Base-by-base conservation (phyloP, 2,329 filamentous ascomycete species). In the Cladosporium sp. region DNA sequence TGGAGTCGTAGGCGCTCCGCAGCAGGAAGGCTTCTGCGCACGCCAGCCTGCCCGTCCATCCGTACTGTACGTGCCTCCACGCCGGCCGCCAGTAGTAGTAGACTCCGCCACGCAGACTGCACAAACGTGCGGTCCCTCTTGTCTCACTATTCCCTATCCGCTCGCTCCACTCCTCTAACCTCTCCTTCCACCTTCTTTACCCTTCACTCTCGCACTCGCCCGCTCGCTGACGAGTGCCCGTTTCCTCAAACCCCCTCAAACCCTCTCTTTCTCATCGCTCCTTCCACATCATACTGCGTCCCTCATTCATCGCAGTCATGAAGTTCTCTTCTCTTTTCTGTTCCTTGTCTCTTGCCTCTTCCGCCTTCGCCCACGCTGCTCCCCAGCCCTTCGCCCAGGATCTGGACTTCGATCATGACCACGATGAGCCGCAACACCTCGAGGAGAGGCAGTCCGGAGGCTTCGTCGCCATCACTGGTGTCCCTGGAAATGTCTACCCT, bases 391-490 rank as follows among this genome's bases (percentile, higher is more conserved):
- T 60, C 26, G 26, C 37, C 57, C 46, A 57, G n/a, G 49, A 62
- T 53, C 46, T 46, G 40, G 40, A 46, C 2, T 46, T 62, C 46
- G 49, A 62, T n/a, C 23, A 49, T 3, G 23, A 28, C 16, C 31
- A 33, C 35, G 37, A 58, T 26, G 52, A 64, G 31, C 23, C 37
- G 26, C 52, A 50, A 7, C 16, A 50, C 40, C 62, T 64, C 46
- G 63, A 65, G 55, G 49, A 59, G 63, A 61, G 63, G 57, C 63
- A 65, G 56, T 65, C 63, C 23, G 60, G 60, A 37, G 63, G 63
- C 44, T 65, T 40, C 57, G 29, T 58, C 6, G 62, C 64, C 28
- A 67, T 68, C 62, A 70, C 67, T n/a, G 70, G 70, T 37, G 64
- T 62, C 23, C 40, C 60, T 8, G 69, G 28, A 18, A 44, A 37